Evolutionary conservation across 1,139 yeast species (phyloP), one percentile per base, ranked within the genome.

Genomic region (Hanseniaspora sp.): DNA sequence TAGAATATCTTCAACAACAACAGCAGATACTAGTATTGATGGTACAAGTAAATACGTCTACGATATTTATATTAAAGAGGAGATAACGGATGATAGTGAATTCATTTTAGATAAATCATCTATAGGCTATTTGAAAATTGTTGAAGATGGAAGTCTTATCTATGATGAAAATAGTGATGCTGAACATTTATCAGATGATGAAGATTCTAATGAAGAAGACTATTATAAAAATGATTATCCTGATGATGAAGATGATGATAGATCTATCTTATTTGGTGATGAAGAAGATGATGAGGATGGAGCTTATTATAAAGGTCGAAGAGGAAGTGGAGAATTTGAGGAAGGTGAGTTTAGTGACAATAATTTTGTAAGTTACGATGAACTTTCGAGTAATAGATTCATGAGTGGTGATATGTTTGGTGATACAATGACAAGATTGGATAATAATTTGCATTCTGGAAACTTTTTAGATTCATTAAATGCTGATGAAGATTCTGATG

Each of bases 181-280:
- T 7, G 66, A 58, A 1, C 58, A 57, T 15, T 53, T 61, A 1
- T 69, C 78, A 3, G 84, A 77, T 58, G 90, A 84, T 60, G 90
- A 83, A 59, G 94, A 84, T 63, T 83, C 90, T 1, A 84, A 84
- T 62, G 96, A 95, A 13, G 97, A 92, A 68, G 88, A 86, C 58
- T 90, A 82, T 63, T 92, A 92, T 66, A 80, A 82, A 62, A 92
- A 92, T 67, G 97, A 92, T 64, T 92, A 92, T 63, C 98, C 98
- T 0, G 95, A 87, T 55, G 95, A 87, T 63, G 96, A 86, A 61
- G 92, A 84, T 62, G 86, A 78, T 55, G 71, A 68, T 52, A 62
- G 70, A 51, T 67, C 69, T 0, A 61, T 69, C n/a, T 55, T 67
- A 7, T 66, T 67, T 55, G 72, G 71, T 0, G 72, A 68, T 44